A percentile compares a stretch with the other conserved stretches of the same genome.
phyloP scores from a whole-genome alignment of 2,329 filamentous ascomycete species.

The Sodiomyces alkalinus region DNA sequence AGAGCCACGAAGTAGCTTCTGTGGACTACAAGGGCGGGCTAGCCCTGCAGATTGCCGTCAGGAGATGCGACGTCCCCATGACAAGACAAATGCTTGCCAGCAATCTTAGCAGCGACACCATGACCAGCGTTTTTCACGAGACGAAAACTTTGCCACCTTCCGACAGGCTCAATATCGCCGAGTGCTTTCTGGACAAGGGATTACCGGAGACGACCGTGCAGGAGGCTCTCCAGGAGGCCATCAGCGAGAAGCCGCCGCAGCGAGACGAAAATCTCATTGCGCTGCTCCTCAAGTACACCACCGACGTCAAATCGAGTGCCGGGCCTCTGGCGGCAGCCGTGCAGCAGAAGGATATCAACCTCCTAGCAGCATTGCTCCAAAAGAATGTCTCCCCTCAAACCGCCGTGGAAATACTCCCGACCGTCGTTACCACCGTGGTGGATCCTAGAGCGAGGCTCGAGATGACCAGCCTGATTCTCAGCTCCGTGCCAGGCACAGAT shows the following conservation, averaged over 20 bases:
- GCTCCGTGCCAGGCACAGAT: conserved; percentile 26
- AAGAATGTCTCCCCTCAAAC: conserved; percentile 30
- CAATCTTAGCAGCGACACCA: conserved; percentile 29
- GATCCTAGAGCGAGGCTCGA: conserved; percentile 27
- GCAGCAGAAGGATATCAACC: conserved; percentile 26
- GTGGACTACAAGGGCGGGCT: conserved; percentile 35
- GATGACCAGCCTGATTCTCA: conserved; percentile 31
- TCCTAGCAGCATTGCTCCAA: conserved; percentile 28
- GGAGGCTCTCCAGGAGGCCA: conserved; percentile 34
- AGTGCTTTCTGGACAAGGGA: conserved; percentile 33
- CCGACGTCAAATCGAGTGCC: conserved; percentile 38
- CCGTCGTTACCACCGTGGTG: conserved; percentile 26
- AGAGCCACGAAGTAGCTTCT: conserved; percentile 31
- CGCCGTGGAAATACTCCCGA: conserved; percentile 29
- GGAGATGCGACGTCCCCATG: conserved; percentile 27
- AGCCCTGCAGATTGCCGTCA: conserved; percentile 33
- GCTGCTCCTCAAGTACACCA: conserved; percentile 33
- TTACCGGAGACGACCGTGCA: conserved; percentile 31
- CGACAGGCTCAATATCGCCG: conserved; percentile 31
- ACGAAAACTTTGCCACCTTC: conserved; percentile 25
- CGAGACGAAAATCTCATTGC: conserved; percentile 36
- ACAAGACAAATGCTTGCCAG: conserved; percentile 28
- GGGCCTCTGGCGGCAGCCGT: conserved; percentile 34
- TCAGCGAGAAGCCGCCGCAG: conserved; percentile 28
- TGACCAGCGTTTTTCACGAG: conserved; percentile 32